A percentile compares a stretch with the other conserved stretches of the same genome.
phyloP scores from a whole-genome alignment of 2,329 filamentous ascomycete genomes.

The Lecanicillium sp. region DNA sequence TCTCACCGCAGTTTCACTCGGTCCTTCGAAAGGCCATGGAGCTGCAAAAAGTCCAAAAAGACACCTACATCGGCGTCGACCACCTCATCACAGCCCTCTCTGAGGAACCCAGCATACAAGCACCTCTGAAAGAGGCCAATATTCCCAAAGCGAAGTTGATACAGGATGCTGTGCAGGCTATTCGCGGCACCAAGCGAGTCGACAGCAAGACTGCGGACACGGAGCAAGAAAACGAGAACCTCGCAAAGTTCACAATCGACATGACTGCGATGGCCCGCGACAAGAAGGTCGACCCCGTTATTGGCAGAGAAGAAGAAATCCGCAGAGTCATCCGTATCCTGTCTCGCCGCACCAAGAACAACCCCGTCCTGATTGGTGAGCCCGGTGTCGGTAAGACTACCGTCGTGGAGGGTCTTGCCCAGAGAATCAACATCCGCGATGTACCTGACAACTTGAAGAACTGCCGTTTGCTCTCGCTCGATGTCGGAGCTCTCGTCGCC shows the following conservation, averaged over 20 bases:
- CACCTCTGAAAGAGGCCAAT: slow-evolving; percentile 75
- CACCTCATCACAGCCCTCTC: slow-evolving; percentile 82
- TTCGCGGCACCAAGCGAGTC: slow-evolving; percentile 86
- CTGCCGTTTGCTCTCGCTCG: slow-evolving; percentile 89
- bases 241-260: slow-evolving; percentile 97
- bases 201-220: slow-evolving; percentile 95
- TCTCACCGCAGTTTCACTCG: slow-evolving; percentile 75
- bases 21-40: slow-evolving; percentile 81
- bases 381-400: slow-evolving; percentile 98
- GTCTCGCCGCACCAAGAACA: slow-evolving; percentile 94
- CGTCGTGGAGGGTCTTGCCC: slow-evolving; percentile 90
- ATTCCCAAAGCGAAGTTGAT: slow-evolving; percentile 87
- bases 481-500: slow-evolving; percentile 90
- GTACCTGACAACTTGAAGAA: slow-evolving; percentile 91
- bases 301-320: slow-evolving; percentile 94
- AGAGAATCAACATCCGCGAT: slow-evolving; percentile 93
- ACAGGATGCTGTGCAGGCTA: slow-evolving; percentile 82
- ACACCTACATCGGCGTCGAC: slow-evolving; percentile 89
- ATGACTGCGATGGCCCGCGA: slow-evolving; percentile 96
- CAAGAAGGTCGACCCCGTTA: slow-evolving; percentile 96
- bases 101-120: slow-evolving; percentile 71
- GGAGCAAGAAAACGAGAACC: slow-evolving; percentile 87
- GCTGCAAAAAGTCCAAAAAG: slow-evolving; percentile 94
- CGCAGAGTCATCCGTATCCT: slow-evolving; percentile 86
- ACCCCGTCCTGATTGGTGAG: slow-evolving; percentile 94